Evolutionary conservation across 148 eudicot genomes (phyloP), one percentile per base, ranked within the genome.

Genomic region (Spergularia bocconei): DNA sequence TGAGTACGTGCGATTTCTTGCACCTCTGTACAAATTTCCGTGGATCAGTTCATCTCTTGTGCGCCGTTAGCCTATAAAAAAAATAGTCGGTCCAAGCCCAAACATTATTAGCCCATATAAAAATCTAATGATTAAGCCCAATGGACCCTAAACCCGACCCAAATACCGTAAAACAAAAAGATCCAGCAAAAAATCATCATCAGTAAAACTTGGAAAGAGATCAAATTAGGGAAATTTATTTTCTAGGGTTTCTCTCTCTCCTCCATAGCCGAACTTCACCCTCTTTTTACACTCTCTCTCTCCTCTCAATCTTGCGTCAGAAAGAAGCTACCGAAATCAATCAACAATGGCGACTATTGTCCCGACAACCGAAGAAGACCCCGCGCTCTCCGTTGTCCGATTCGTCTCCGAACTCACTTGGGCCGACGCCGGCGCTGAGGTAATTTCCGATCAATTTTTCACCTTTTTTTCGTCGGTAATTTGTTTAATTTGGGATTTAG

Each of bases 401-500:
- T 94, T 90, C 78, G 86, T 91, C 44, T 87, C 97, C 38, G 90
- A 86, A 73, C 81, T 90, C 51, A 81, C 98, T 12, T 91, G 97
- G 96, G 96, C 96, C 56, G 98, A 94, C 67, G 98, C 97, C 63
- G 97, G 98, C 75, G 82, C 96, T 39, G 98, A 94, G 90, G 98
- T 91, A 73, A n/a, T n/a, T 57, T 64, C 51, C 1, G 11, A 41
- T 23, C 41, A 15, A 44, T 54, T 33, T 38, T 14, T 9, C 8
- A 17, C 48, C 33, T 68, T 33, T 23, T 23, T 16, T 13, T 41
- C 8, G 17, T 6, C 29, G 25, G 7, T 44, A 14, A 33, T 39
- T 67, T 12, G 9, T n/a, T 6, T 7, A 6, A 48, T 57, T 17
- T 36, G 12, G 14, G 5, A 48, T 44, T 15, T 7, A 13, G 73